Evolutionary conservation across 176 grass and related monocot species (phyloP), one percentile per base, ranked within the genome.

Genomic region (Calamus simplicifolius): DNA sequence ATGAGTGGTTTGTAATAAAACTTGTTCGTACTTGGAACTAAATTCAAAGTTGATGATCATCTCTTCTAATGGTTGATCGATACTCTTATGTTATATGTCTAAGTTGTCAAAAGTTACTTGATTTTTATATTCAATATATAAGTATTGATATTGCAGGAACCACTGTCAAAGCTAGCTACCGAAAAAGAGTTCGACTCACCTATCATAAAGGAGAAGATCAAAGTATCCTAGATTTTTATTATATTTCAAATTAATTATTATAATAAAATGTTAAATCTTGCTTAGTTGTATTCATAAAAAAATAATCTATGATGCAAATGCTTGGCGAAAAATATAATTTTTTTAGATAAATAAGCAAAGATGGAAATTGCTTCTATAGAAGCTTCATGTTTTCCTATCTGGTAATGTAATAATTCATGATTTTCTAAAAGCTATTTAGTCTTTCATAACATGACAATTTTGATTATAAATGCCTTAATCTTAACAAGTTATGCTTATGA

Each of bases 371-470:
- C 17, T 59, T 59, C 57, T 30, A 59, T 29, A 10, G 26, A 27
- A 59, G 57, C 25, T 59, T 59, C 26, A 30, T 59, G 4, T 59
- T 58, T 58, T 59, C 57, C 13, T 59, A 59, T 16, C 15, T 59
- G 26, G 57, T 59, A 29, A 15, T 30, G 7, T 25, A 29, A 35
- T 35, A 35, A 35, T 35, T 35, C 6, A 35, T 35, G 5, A 35
- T 35, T 35, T 1, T 35, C 30, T 6, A 35, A 35, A 6, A 35
- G 7, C 30, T 35, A 35, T 35, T 35, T 8, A 1, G 1, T 35
- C 7, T 35, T 35, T 35, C 7, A 7, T 35, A 35, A 6, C 30
- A 35, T 35, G 30, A 35, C 1, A 35, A 6, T 35, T 35, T 35
- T 35, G 1, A 7, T 35, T 35, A 35, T 35, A 35, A 35, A 8